Evolutionary conservation across 2,329 filamentous ascomycete species (phyloP).

Genomic region (Alternaria sp.): DNA sequence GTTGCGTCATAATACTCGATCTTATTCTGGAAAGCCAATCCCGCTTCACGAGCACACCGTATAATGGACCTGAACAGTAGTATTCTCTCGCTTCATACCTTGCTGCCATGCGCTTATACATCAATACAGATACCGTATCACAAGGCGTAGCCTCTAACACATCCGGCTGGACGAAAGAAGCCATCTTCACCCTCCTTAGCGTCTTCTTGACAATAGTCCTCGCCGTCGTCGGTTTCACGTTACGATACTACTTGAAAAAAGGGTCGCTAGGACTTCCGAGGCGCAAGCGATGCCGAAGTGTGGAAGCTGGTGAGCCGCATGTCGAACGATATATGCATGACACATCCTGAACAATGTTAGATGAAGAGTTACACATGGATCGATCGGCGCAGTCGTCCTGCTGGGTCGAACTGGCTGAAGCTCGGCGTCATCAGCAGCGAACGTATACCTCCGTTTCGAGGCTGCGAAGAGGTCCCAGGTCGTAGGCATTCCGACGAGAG

Average conservation of each 20-base stretch:
- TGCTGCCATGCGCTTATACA: neutral
- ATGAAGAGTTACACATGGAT: neutral
- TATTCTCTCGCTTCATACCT: neutral
- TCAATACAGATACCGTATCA: neutral
- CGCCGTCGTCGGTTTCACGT: neutral
- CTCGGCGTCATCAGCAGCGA: neutral
- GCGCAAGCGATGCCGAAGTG: no score
- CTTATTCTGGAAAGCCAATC: no score
- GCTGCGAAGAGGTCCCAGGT: neutral
- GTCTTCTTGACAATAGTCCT: neutral
- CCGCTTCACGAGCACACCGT: no score
- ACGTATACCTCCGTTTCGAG: neutral
- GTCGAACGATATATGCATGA: neutral
- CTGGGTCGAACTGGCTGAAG: neutral
- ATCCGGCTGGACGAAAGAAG: neutral
- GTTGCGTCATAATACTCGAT: no score
- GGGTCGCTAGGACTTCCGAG: no score
- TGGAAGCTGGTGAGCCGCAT: no score
- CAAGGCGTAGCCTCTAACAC: no score
- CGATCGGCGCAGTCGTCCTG: neutral
- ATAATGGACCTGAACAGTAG: no score
- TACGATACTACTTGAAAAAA: neutral
- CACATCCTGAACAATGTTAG: neutral
- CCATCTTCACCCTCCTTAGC: neutral
- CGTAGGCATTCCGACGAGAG: accelerated